phyloP scores from a whole-genome alignment of 1,284 basidiomycete genomes.

The Neotropicomus parvogracilis region DNA sequence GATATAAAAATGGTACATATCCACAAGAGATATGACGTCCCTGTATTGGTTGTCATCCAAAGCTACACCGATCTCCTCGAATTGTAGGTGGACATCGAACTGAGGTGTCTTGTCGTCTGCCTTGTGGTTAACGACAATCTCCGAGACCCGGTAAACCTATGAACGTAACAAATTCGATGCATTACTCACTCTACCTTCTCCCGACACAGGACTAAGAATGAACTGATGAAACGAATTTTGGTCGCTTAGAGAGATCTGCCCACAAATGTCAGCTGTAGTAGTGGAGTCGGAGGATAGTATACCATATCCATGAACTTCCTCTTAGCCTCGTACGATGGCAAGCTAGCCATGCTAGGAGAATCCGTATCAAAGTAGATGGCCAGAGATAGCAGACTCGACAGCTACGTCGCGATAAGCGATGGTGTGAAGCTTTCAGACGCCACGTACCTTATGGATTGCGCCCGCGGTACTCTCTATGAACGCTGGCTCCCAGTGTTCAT shows the following conservation, averaged over 20 bases:
- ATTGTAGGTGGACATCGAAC: conserved; percentile 86
- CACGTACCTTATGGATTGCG: conserved; percentile 82
- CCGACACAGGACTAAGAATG: conserved; percentile 93
- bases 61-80: conserved; percentile 92
- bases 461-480: conserved; percentile 91
- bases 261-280: conserved; percentile 7
- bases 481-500: conserved; percentile 88
- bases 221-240: conserved; percentile 79
- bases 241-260: conserved; percentile 63
- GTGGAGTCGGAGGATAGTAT: not conserved
- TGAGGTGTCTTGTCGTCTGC: conserved; percentile 73
- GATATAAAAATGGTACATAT: conserved; percentile 96
- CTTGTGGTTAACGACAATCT: conserved; percentile 84
- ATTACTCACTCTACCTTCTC: conserved; percentile 77
- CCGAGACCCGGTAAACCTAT: conserved; percentile 8
- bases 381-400: conserved; percentile 85
- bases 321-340: conserved; percentile 66
- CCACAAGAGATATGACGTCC: conserved; percentile 89
- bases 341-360: conserved; percentile 74
- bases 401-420: conserved; percentile 40
- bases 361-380: conserved; percentile 98
- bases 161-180: not conserved
- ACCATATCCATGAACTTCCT: conserved; percentile 79
- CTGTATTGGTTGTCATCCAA: conserved; percentile 96
- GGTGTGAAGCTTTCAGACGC: not conserved